phyloP scores from a whole-genome alignment of 1,139 yeast species.

The Diutina mesorugosa region DNA sequence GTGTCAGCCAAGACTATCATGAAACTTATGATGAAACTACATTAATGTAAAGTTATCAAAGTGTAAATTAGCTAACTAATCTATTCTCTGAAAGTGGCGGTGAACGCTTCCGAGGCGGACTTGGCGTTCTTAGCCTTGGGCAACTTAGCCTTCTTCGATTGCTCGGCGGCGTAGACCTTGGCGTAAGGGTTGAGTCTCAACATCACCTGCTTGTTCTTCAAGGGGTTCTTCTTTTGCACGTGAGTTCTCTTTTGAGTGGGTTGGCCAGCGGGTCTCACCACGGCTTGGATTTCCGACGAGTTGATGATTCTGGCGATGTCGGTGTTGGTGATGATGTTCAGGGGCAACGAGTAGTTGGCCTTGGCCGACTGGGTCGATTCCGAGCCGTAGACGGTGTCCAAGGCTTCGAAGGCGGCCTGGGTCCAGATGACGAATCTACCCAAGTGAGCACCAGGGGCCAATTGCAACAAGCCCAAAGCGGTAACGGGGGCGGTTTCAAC shows the following conservation, averaged over 20 bases:
- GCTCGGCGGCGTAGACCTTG: conserved; percentile 87
- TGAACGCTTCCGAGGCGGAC: conserved; percentile 38
- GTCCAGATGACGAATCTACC: conserved; percentile 99
- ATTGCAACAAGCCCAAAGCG: conserved; percentile 91
- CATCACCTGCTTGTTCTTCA: conserved; percentile 97
- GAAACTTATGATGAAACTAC: neutral
- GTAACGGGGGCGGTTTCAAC: conserved; percentile 93
- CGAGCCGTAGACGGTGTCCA: conserved; percentile 96
- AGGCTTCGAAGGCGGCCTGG: conserved; percentile 92
- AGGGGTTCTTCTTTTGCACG: conserved; percentile 99
- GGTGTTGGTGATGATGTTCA: conserved; percentile 88
- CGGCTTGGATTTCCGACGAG: conserved; percentile 98
- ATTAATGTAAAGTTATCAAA: neutral
- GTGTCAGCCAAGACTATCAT: neutral
- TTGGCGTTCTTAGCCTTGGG: conserved; percentile 57
- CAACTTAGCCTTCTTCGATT: conserved; percentile 78
- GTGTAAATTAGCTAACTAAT: conserved; percentile 1
- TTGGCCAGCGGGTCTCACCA: conserved; percentile 82
- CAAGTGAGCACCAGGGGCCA: conserved; percentile 99
- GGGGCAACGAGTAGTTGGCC: conserved; percentile 86
- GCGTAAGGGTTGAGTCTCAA: conserved; percentile 99
- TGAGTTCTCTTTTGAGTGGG: conserved; percentile 86
- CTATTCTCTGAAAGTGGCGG: conserved; percentile 49
- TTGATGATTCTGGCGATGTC: conserved; percentile 96
- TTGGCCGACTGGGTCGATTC: conserved; percentile 76